Evolutionary conservation across 768 basidiomycete species (phyloP), one percentile per base, ranked within the genome.

Genomic region (Tubosaeta brunneosetosa): DNA sequence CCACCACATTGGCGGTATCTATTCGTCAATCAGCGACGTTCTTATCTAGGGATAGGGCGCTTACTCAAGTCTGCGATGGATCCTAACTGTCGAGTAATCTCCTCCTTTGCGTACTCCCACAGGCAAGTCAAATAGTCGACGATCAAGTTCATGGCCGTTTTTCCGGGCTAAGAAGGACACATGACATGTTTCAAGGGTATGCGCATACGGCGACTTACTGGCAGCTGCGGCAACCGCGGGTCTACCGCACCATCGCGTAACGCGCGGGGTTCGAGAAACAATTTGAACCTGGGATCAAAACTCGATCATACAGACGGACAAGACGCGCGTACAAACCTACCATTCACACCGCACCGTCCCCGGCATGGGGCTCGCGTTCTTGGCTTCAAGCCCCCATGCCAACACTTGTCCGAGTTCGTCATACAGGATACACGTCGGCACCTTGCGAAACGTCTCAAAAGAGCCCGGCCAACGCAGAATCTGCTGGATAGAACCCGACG

Each of bases 361-460:
- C 3, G 78, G 74, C 71, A 84, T 78, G 4, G 82, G 81, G 19
- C 80, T 79, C 2, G 86, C 80, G 60, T 87, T 89, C 74, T 92
- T 91, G 3, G 91, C 91, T 71, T 92, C 87, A 45, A 92, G 70
- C 1, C 91, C 91, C 91, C 91, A 94, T 6, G 88, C 85, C 22
- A 90, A 60, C 2, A 93, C 83, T 55, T 78, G 78, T 0, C 89
- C 90, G 31, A 73, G 69, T 41, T 85, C 82, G 57, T 90, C 84
- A 56, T 93, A 94, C 13, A 93, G 67, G 32, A 94, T 74, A 68
- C 91, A 93, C 1, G 92, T 93, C 1, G 91, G 88, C 36, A 80
- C 84, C 73, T 94, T 93, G 63, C 90, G 77, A 74, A 89, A 93
- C 1, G 86, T 91, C 69, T 93, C 91, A 56, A 84, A 80, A 3